Base-by-base conservation (phyloP, 2,329 filamentous ascomycete species). In the Alternaria sp. region DNA sequence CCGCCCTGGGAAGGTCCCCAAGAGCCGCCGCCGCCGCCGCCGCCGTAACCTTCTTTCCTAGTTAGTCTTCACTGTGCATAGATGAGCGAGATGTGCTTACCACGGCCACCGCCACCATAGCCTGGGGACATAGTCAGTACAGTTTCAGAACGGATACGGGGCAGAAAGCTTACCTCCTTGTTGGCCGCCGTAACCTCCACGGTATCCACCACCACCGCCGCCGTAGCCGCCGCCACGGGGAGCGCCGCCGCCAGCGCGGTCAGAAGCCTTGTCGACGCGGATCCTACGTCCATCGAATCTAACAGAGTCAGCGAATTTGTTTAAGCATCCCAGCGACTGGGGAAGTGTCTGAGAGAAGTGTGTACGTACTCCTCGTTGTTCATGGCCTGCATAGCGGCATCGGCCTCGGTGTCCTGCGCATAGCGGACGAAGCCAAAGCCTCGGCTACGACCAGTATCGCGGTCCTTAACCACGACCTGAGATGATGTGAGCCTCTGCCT, bases 381-480 rank as follows among this genome's bases (percentile, higher is more conserved):
- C 92, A 95, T 94, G 67, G 84, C 83, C 46, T 84, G 80, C 78
- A 94, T 94, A 43, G 92, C 92, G 68, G 86, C 85, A 74, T 93
- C 88, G 64, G 92, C 92, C 79, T 94, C 91, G 46, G 84, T 81
- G 67, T 94, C 92, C 67, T 88, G 88, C 52, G 87, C 82, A 82
- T 94, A 99, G 72, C 94, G 91, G 66, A 99, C 94, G 80, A 98
- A 98, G 48, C 95, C 95, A 79, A 98, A 99, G 62, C 95, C 95
- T 80, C 95, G 92, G 85, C 94, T 97, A 80, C 94, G 93, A 73
- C 93, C 92, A 75, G 94, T 97, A 78, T 98, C 94, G 75, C 94
- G 92, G 81, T 99, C 94, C 84, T 97, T 98, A 74, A 98, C 94
- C 70, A 99, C 94, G 65, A 97, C 92, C 94, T 98, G 75, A 49